Evolutionary conservation across 2,329 filamentous ascomycete genomes (phyloP), one percentile per base, ranked within the genome.

Genomic region (Diaporthe velutina): DNA sequence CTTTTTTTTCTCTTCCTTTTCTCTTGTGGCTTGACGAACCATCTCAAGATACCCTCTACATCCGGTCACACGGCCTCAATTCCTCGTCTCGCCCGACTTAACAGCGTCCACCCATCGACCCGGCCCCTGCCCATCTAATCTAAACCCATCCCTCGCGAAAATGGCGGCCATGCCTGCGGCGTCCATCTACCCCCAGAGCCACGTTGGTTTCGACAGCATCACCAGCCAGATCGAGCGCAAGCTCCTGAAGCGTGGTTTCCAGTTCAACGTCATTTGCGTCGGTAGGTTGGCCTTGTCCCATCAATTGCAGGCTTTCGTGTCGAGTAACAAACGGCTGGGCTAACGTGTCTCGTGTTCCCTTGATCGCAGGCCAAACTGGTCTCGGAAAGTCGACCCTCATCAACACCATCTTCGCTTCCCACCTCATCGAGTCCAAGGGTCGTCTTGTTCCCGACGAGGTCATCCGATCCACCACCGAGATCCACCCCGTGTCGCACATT

Each of bases 121-220:
- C 78, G 75, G 77, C 76, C 71, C 73, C 78, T 74, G 79, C 78
- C 77, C 74, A 77, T 77, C 79, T 81, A 78, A 77, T 76, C 76
- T 78, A 79, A 77, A 76, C 75, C 71, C 76, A 78, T 77, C 78
- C 78, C 66, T 52, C 82, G 77, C 73, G 82, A 87, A 83, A 81
- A 90, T 89, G 87, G 86, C 87, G 78, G 85, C 87, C 84, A 93
- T 94, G 91, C 91, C 93, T 82, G 84, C 92, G 83, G 88, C 91
- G 82, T 92, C 92, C 82, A 91, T 93, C 84, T 97, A 95, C 87
- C 97, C 97, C 83, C 93, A 97, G 86, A 98, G 93, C 93, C 97
- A 98, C 90, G 97, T 99, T 86, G 97, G 97, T 92, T 99, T 99
- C 90, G 97, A 99, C 90, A 98, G 95, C 90, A 99, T 99, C 90